Evolutionary conservation across 108 stramenopile genomes (phyloP), one percentile per base, ranked within the genome.

Genomic region (Aurantiochytrium sp.): DNA sequence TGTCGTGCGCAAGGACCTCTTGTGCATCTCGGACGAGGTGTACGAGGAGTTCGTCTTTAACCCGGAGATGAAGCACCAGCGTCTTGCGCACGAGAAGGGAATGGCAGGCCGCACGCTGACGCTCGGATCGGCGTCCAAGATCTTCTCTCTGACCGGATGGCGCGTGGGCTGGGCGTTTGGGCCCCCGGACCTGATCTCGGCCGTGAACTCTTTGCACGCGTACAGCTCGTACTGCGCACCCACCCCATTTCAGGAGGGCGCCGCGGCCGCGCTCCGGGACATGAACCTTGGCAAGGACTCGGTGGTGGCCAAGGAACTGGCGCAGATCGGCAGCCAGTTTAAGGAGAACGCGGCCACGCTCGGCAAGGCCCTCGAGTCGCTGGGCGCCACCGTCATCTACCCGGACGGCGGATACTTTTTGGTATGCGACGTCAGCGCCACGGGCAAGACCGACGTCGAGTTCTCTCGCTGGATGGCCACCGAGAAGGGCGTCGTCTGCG

Each of bases 131-230:
- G 96, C 98, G 4, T 97, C 97, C 22, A 99, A 99, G 89, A 98
- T 98, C 6, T 99, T 99, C 88, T 97, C 96, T 17, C 96, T 97
- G 4, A 99, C 98, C 1, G 98, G 98, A 6, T 99, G 98, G 98
- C 96, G 98, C 91, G 96, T 97, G 21, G 98, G 98, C 19, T 99
- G 98, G 98, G 93, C 94, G 85, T 92, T 98, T 55, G 98, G 97
- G 19, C 97, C 98, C 8, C 55, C 88, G 19, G 90, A 90, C 21
- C 90, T 98, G 68, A 30, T 81, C 24, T 37, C 73, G 2, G 73
- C 73, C 10, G 42, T 81, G 42, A 48, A 12, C 39, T 48, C 73
- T 37, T 19, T 41, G 27, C 73, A 81, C 45, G 73, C 73, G 19
- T 81, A 81, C 90, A 95, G 97, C 24, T 97, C 98, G 90, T 99